These are phyloP conservation scores for Parathielavia hyrcaniae DNA, from an alignment of 495 filamentous ascomycete species.

Conservation along the genomic window DNA sequence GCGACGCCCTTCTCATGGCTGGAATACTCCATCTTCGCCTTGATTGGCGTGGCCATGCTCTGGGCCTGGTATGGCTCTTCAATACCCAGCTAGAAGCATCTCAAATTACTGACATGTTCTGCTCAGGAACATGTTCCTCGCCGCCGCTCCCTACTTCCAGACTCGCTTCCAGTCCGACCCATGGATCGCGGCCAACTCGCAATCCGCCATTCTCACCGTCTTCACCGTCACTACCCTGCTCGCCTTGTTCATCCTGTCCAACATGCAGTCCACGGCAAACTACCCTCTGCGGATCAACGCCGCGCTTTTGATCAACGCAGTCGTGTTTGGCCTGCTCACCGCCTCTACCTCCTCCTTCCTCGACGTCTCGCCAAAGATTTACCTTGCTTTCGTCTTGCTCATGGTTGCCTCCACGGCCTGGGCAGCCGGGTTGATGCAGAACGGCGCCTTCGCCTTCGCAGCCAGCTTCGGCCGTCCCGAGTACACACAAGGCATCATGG, in stretches of 20 bases:
- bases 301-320: slow-evolving; percentile 66
- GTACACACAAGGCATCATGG: slow-evolving; percentile 96
- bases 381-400: slow-evolving; percentile 74
- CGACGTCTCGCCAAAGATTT: slow-evolving; percentile 51
- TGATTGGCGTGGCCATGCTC: slow-evolving; percentile 90
- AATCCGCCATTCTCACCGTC: slow-evolving; percentile 80
- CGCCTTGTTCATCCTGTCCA: slow-evolving; percentile 65
- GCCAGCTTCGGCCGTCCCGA: slow-evolving; percentile 73
- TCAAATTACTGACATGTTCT: neutral
- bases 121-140: slow-evolving; percentile 69
- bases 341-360: slow-evolving; percentile 67
- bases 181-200: slow-evolving; percentile 72
- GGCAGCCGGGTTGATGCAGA: slow-evolving; percentile 82
- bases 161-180: slow-evolving; percentile 64
- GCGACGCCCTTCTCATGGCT: slow-evolving; percentile 60
- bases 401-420: slow-evolving; percentile 75
- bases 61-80: slow-evolving; percentile 76
- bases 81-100: neutral
- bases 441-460: slow-evolving; percentile 89
- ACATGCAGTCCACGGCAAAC: slow-evolving; percentile 68
- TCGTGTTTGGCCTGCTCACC: slow-evolving; percentile 66
- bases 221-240: slow-evolving; percentile 74
- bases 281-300: slow-evolving; percentile 77
- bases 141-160: slow-evolving; percentile 89
- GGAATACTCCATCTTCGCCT: slow-evolving; percentile 76